A percentile compares a stretch with the other conserved stretches of the same genome.
Conservation (phyloP, 1,284 basidiomycete species). For the Mycena citricolor region DNA sequence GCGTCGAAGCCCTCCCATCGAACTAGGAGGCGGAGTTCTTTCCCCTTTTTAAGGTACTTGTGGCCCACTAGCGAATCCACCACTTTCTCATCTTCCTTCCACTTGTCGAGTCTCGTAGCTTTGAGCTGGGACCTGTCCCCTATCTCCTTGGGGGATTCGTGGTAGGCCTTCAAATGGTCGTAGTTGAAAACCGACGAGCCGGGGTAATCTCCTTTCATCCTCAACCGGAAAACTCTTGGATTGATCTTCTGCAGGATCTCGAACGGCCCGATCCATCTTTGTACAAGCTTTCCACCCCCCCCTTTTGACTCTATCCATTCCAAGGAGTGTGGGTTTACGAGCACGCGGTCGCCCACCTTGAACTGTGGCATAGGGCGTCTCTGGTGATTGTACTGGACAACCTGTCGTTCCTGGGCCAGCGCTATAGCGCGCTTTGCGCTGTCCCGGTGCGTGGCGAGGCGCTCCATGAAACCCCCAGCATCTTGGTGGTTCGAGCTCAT, state of each 20-base stretch:
- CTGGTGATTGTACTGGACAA: constrained; percentile 8
- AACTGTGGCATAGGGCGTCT: constrained; percentile 1
- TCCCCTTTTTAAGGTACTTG: neutral
- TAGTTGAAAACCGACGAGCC: constrained; percentile 12
- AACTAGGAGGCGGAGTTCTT: neutral
- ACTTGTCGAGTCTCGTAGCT: no score
- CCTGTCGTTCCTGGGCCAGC: constrained; percentile 9
- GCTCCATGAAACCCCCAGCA: constrained; percentile 1
- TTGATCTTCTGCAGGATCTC: constrained; percentile 12
- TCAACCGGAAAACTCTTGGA: constrained; percentile 4
- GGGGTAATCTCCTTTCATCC: constrained; percentile 1
- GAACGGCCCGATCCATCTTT: constrained; percentile 9
- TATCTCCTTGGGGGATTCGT: neutral
- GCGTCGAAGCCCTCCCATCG: constrained; percentile 7
- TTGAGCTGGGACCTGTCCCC: neutral
- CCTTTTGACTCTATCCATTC: constrained; percentile 9
- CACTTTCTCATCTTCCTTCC: constrained; percentile 8
- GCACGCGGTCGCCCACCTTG: constrained; percentile 3
- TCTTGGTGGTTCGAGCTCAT: no score
- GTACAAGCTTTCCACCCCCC: constrained; percentile 5
- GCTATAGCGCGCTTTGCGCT: constrained; percentile 6
- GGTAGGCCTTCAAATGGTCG: constrained; percentile 6
- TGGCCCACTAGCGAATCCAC: constrained; percentile 6
- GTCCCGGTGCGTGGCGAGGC: neutral
- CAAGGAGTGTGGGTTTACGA: constrained; percentile 12